phyloP scores from a whole-genome alignment of 2,329 filamentous ascomycete genomes.

The Intubia oerlemansii region DNA sequence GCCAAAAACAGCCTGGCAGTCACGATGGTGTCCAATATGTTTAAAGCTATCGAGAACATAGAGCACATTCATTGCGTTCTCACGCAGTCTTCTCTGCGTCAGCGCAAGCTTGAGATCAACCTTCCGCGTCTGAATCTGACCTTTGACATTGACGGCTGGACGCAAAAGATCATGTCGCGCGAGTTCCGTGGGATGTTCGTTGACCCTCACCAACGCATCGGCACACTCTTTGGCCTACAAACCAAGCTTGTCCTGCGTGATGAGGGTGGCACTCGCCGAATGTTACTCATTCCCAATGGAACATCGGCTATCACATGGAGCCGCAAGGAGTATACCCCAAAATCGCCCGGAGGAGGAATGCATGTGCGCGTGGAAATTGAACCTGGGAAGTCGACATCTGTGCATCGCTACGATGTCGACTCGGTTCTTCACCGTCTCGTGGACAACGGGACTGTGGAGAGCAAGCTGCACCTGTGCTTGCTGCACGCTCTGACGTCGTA shows the following conservation, averaged over 20 bases:
- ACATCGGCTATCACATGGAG: no score
- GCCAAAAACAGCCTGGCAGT: no score
- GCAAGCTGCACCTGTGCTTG: conserved; percentile 27
- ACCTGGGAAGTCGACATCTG: no score
- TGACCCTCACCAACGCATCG: conserved; percentile 22
- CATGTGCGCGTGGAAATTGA: no score
- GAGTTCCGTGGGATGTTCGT: conserved; percentile 28
- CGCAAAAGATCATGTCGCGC: conserved; percentile 17
- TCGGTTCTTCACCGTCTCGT: conserved; percentile 23
- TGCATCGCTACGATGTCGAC: conserved; percentile 27
- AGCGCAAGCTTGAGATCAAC: no score
- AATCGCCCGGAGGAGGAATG: no score
- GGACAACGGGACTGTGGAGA: conserved; percentile 26
- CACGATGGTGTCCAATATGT: no score
- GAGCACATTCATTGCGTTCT: no score
- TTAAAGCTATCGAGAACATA: not conserved
- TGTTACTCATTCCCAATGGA: conserved; percentile 1
- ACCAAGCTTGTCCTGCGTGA: conserved; percentile 25
- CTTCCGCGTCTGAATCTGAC: no score
- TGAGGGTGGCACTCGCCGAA: not conserved
- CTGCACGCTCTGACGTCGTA: conserved; percentile 33
- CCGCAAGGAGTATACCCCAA: no score
- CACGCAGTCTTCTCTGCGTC: no score
- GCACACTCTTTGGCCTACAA: conserved; percentile 24
- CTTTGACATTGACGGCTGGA: conserved; percentile 10